These are phyloP conservation scores for Arthromyces matolae DNA, from an alignment of 768 basidiomycete species.

Conservation along the genomic window DNA sequence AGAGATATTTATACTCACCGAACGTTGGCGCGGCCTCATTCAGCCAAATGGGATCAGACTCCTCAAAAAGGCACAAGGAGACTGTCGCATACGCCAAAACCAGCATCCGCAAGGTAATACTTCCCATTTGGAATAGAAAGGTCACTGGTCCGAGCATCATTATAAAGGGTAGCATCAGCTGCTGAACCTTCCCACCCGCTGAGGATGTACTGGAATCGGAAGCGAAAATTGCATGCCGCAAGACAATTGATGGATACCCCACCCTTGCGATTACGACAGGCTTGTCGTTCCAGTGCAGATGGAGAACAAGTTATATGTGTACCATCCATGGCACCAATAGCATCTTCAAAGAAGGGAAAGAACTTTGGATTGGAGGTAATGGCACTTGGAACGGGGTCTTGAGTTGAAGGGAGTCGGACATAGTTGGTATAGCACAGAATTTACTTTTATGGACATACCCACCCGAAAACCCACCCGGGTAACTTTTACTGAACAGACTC, in stretches of 20 bases:
- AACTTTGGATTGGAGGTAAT: too few species aligned
- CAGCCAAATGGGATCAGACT: neutral
- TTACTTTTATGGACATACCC: too few species aligned
- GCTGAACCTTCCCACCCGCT: neutral
- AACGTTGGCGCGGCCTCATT: neutral
- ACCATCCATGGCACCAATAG: too few species aligned
- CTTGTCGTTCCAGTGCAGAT: too few species aligned
- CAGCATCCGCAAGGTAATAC: too few species aligned
- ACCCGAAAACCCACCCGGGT: too few species aligned
- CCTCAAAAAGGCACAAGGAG: neutral
- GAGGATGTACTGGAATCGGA: neutral
- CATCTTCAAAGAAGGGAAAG: too few species aligned
- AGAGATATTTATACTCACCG: neutral
- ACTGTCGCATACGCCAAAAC: neutral
- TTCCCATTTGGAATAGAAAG: neutral
- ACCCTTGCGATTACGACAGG: neutral
- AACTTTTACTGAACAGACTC: too few species aligned
- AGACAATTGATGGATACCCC: neutral
- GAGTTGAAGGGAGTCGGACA: neutral
- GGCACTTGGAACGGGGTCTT: neutral
- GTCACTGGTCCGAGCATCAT: neutral
- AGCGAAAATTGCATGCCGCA: neutral
- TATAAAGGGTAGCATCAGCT: neutral
- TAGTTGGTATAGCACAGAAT: neutral
- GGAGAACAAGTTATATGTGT: too few species aligned